These are phyloP conservation scores for Pneumocystis carinii DNA, from an alignment of 1,139 yeast species.

Conservation along the genomic window DNA sequence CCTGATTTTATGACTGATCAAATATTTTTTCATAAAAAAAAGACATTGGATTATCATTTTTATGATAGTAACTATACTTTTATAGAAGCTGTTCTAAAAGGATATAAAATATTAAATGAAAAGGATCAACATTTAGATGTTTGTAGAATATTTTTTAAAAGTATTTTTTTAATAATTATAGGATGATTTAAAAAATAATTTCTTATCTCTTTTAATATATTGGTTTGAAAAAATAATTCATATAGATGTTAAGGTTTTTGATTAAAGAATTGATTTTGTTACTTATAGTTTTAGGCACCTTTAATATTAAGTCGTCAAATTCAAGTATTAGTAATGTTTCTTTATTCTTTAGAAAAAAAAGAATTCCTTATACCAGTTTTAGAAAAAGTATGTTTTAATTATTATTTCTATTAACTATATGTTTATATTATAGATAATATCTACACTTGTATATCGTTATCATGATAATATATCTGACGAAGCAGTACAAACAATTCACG, in stretches of 20 bases:
- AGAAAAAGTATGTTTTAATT: slow-evolving; percentile 16
- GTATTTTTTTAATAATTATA: not conserved
- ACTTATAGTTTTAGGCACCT: slow-evolving; percentile 64
- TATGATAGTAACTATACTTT: slow-evolving; percentile 75
- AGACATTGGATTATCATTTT: slow-evolving; percentile 54
- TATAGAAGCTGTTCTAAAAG: slow-evolving; percentile 43
- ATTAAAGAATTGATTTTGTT: slow-evolving; percentile 48
- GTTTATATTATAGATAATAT: slow-evolving; percentile 71
- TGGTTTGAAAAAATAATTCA: slow-evolving; percentile 42
- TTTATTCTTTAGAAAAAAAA: slow-evolving; percentile 67
- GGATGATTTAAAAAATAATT: not conserved
- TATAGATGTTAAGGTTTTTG: slow-evolving; percentile 54
- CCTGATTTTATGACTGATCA: slow-evolving; percentile 1
- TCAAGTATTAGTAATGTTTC: slow-evolving; percentile 89
- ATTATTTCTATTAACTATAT: slow-evolving; percentile 46
- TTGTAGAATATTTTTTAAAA: not conserved
- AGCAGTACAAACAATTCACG: slow-evolving; percentile 68
- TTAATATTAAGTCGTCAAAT: slow-evolving; percentile 68
- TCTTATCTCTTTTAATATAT: not conserved
- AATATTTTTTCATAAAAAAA: slow-evolving; percentile 21
- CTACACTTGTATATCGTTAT: slow-evolving; percentile 74
- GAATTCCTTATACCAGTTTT: not conserved
- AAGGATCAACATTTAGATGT: not conserved
- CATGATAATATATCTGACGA: slow-evolving; percentile 36
- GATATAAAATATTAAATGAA: not conserved